Percentiles rank a stretch among this genome's conserved stretches.
These are phyloP conservation scores for Hortiboletus campestris DNA, from an alignment of 768 basidiomycete genomes.

Conservation along the genomic window DNA sequence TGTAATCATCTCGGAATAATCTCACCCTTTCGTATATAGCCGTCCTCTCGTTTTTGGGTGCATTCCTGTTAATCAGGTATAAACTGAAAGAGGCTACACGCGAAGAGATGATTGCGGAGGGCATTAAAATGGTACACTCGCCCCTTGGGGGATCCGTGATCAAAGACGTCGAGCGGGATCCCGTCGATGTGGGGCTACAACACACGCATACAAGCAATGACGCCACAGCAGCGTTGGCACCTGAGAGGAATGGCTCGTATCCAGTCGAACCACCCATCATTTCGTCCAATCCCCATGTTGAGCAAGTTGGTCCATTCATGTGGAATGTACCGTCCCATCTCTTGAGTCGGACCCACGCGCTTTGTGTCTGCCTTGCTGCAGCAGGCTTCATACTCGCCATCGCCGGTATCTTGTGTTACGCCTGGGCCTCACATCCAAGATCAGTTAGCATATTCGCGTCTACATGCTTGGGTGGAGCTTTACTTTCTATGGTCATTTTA, in stretches of 20 bases:
- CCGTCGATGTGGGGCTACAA: not conserved
- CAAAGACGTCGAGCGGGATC: slow-evolving; percentile 15
- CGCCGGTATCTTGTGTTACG: slow-evolving; percentile 48
- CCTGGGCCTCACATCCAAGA: slow-evolving; percentile 47
- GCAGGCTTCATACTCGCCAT: slow-evolving; percentile 51
- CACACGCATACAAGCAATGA: not conserved
- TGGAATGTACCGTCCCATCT: slow-evolving; percentile 41
- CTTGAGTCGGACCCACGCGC: slow-evolving; percentile 47
- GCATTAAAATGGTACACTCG: slow-evolving; percentile 20
- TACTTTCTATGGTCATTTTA: slow-evolving; percentile 23
- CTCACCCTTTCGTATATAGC: slow-evolving; percentile 21
- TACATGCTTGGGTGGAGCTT: slow-evolving; percentile 36
- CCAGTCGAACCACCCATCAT: slow-evolving; percentile 34
- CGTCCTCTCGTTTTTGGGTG: slow-evolving; percentile 51
- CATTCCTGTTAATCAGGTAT: slow-evolving; percentile 56
- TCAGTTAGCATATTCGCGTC: slow-evolving; percentile 47
- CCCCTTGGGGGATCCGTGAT: slow-evolving; percentile 12
- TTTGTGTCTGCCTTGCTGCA: slow-evolving; percentile 47
- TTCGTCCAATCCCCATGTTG: slow-evolving; percentile 48
- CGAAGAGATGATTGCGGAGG: slow-evolving; percentile 42
- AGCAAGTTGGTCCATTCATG: slow-evolving; percentile 49
- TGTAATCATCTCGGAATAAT: not conserved
- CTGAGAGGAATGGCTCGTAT: slow-evolving; percentile 1
- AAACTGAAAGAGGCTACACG: slow-evolving; percentile 52
- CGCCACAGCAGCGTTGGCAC: not conserved